Conservation (phyloP, 108 stramenopile genomes). For the Discostella stelligeroides region DNA sequence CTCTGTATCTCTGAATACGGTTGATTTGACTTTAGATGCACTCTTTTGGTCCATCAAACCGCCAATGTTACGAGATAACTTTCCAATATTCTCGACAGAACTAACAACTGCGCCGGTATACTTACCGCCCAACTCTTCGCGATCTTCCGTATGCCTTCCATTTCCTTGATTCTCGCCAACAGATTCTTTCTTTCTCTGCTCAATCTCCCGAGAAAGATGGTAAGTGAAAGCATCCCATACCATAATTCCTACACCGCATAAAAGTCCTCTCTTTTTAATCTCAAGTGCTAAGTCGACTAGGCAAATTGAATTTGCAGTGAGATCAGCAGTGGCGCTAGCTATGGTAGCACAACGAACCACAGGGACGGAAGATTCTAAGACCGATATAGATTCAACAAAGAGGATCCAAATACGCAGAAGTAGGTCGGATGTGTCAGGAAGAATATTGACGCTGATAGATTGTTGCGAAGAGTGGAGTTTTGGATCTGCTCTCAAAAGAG, state of each 20-base stretch:
- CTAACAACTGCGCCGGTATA: slow-evolving; percentile 34
- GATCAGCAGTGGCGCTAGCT: slow-evolving; percentile 21
- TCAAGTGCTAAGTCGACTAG: slow-evolving; percentile 39
- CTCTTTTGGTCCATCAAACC: slow-evolving; percentile 15
- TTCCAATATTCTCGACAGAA: slow-evolving; percentile 23
- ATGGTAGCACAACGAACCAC: slow-evolving; percentile 44
- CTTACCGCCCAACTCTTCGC: slow-evolving; percentile 16
- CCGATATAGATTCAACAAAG: slow-evolving; percentile 30
- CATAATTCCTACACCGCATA: slow-evolving; percentile 36
- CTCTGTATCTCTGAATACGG: not conserved
- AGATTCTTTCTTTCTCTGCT: slow-evolving; percentile 13
- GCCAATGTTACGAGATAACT: slow-evolving; percentile 31
- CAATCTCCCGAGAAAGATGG: slow-evolving; percentile 29
- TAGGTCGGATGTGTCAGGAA: slow-evolving; percentile 15
- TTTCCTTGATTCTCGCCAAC: slow-evolving; percentile 5
- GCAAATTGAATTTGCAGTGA: slow-evolving; percentile 22
- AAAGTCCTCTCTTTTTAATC: slow-evolving; percentile 37
- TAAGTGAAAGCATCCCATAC: slow-evolving; percentile 36
- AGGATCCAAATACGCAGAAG: slow-evolving; percentile 26
- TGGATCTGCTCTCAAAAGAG: slow-evolving; percentile 23
- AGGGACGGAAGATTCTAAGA: slow-evolving; percentile 41
- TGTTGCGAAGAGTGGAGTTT: not conserved
- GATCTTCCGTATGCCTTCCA: not conserved
- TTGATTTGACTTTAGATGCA: not conserved
- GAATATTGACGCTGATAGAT: not conserved